A percentile compares a stretch with the other conserved stretches of the same genome.
phyloP scores from a whole-genome alignment of 352 stramenopile genomes.

The Globisporangium paddicum region DNA sequence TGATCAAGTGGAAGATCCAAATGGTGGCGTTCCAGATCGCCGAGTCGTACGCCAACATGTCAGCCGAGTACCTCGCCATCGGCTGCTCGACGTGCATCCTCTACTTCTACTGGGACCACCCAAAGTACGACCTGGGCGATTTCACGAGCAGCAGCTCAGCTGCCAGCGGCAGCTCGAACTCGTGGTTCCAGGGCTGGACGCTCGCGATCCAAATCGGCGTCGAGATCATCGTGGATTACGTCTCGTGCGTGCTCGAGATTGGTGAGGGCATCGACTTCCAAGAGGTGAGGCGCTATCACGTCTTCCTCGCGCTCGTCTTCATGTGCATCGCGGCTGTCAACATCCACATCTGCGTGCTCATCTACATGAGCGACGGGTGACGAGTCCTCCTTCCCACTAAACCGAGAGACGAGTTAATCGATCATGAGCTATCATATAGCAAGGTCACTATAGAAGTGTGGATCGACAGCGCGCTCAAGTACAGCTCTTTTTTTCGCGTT shows the following conservation, averaged over 20 bases:
- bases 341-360: conserved; percentile 23
- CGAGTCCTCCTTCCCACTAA: not conserved
- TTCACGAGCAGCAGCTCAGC: not conserved
- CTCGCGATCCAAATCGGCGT: conserved; percentile 7
- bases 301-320: conserved; percentile 25
- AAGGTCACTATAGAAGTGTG: no score
- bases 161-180: no score
- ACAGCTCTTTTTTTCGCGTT: conserved; percentile 25
- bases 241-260: conserved; percentile 9
- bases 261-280: conserved; percentile 15
- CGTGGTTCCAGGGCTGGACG: conserved; percentile 2
- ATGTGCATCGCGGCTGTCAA: conserved; percentile 23
- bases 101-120: conserved; percentile 31
- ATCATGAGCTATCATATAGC: no score
- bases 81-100: conserved; percentile 36
- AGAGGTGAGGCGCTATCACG: conserved; percentile 12
- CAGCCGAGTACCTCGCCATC: conserved; percentile 48
- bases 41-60: conserved; percentile 42
- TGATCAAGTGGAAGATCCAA: conserved; percentile 7
- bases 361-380: conserved; percentile 13
- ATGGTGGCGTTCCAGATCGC: conserved; percentile 31
- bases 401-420: no score
- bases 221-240: conserved; percentile 9
- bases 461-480: conserved; percentile 17
- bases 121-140: conserved; percentile 18